Percentiles rank a stretch among this genome's conserved stretches.
phyloP scores from a whole-genome alignment of 345 rosid genomes.

The Citrus hindsii region DNA sequence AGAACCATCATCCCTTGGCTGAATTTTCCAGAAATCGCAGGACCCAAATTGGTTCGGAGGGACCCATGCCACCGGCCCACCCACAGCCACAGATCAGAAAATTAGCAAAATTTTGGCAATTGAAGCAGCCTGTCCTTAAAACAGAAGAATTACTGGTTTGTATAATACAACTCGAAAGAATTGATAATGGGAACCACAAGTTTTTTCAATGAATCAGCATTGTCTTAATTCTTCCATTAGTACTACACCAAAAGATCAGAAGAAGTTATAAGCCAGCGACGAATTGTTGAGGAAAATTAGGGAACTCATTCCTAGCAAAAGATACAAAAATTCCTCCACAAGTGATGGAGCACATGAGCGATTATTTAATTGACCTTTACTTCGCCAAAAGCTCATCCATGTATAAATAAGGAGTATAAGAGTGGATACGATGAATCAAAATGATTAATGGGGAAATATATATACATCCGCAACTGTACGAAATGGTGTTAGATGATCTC shows the following conservation, averaged over 20 bases:
- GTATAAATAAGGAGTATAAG: not conserved
- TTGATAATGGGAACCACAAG: not conserved
- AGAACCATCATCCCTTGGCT: not conserved
- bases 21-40: too few relatives aligned
- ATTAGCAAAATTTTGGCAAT: too few relatives aligned
- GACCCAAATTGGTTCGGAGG: too few relatives aligned
- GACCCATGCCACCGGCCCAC: too few relatives aligned
- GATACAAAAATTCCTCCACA: slow-evolving; percentile 27
- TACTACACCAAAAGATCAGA: not conserved
- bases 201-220: not conserved
- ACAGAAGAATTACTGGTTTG: too few relatives aligned
- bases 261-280: not conserved
- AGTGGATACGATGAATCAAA: not conserved
- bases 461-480: slow-evolving; percentile 26
- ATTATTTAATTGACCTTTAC: slow-evolving; percentile 8
- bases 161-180: too few relatives aligned
- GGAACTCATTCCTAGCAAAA: slow-evolving; percentile 9
- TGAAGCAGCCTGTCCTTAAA: too few relatives aligned
- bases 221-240: not conserved
- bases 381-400: slow-evolving; percentile 14
- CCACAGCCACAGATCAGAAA: too few relatives aligned
- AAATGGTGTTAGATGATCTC: not conserved
- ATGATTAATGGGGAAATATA: slow-evolving; percentile 15
- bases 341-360: slow-evolving; percentile 16
- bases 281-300: not conserved